phyloP scores from a whole-genome alignment of 768 basidiomycete genomes.

The Rhodotorula babjevae region DNA sequence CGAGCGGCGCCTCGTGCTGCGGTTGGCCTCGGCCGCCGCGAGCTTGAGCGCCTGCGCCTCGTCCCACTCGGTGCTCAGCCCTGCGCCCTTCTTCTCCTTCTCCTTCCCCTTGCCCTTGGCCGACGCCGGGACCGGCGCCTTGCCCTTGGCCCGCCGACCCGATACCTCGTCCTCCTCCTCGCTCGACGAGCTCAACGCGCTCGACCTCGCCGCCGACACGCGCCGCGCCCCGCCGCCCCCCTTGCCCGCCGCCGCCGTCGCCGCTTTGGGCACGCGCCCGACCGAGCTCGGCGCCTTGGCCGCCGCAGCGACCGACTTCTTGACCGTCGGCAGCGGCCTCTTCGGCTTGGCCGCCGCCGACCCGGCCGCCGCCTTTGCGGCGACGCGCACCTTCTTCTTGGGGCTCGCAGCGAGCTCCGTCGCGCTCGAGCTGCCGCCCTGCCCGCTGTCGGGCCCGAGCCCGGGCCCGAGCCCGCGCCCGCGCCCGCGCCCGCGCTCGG shows the following conservation, averaged over 20 bases:
- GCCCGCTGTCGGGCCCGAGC: too few relatives aligned
- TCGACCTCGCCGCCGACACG: background rate
- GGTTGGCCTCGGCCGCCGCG: background rate
- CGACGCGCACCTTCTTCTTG: background rate
- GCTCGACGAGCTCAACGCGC: background rate
- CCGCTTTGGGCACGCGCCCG: too few relatives aligned
- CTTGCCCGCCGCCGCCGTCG: background rate
- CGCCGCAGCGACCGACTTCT: background rate
- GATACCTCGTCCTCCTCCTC: background rate
- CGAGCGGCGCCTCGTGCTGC: background rate
- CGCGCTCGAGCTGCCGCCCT: background rate
- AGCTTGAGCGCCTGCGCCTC: background rate
- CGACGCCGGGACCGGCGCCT: too few relatives aligned
- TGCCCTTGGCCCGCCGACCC: background rate
- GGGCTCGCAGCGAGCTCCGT: background rate
- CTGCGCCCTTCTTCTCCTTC: background rate
- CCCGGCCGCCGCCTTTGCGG: too few relatives aligned
- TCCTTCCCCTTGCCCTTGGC: background rate
- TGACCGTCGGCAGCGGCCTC: background rate
- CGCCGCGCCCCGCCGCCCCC: background rate
- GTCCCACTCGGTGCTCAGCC: background rate
- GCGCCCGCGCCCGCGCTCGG: background rate
- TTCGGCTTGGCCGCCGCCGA: too few relatives aligned
- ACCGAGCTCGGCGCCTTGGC: too few relatives aligned
- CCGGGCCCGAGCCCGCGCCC: background rate